A percentile compares a stretch with the other conserved stretches of the same genome.
Conservation (phyloP, 768 basidiomycete species). For the Suillus subalutaceus region DNA sequence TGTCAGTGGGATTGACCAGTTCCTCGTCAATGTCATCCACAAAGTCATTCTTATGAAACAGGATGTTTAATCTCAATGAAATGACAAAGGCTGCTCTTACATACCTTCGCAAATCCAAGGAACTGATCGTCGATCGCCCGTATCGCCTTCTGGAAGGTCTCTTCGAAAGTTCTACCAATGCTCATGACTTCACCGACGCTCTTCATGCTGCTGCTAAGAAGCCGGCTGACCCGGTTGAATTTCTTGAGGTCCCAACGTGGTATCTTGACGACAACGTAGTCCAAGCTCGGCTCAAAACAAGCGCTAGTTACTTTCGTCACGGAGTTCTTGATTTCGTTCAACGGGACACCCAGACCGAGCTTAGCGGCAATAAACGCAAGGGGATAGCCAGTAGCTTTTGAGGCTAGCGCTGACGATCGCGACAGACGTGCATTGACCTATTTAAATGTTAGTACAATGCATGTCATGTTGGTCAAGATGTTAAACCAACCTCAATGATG, state of each 20-base stretch:
- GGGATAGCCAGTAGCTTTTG: conserved; percentile 98
- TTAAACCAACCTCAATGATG: conserved; percentile 81
- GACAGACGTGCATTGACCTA: conserved; percentile 96
- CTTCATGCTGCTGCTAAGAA: conserved; percentile 97
- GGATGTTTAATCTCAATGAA: not conserved
- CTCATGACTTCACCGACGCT: conserved; percentile 99
- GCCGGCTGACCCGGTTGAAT: conserved; percentile 90
- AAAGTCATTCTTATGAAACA: conserved; percentile 67
- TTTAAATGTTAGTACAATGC: conserved; percentile 12
- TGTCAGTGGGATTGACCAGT: conserved; percentile 92
- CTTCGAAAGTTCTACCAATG: conserved; percentile 97
- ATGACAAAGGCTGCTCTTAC: conserved; percentile 7
- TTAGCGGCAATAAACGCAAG: conserved; percentile 98
- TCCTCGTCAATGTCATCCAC: conserved; percentile 94
- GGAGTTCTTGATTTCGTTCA: conserved; percentile 97
- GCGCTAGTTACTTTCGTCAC: conserved; percentile 97
- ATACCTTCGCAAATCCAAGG: conserved; percentile 84
- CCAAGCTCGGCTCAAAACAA: conserved; percentile 97
- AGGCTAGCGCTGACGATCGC: conserved; percentile 95
- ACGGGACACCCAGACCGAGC: conserved; percentile 93
- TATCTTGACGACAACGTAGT: conserved; percentile 98
- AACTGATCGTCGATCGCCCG: conserved; percentile 96
- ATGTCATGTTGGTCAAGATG: not conserved
- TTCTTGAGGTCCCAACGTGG: conserved; percentile 99
- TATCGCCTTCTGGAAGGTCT: conserved; percentile 98